phyloP scores from a whole-genome alignment of 148 eudicot genomes.

The Talinum fruticosum region DNA sequence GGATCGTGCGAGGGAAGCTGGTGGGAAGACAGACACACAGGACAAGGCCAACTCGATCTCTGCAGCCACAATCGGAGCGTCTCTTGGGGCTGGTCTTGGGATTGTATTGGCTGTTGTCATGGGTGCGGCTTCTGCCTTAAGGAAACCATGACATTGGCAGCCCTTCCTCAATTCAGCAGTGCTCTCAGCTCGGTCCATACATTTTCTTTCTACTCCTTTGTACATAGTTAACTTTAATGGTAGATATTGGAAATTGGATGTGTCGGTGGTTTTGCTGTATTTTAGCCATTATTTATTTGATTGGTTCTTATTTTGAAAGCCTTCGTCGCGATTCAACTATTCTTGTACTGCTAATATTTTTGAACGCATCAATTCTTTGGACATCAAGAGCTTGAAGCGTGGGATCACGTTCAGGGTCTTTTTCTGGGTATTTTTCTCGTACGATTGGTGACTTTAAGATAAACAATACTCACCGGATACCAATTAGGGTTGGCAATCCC shows the following conservation, averaged over 20 bases:
- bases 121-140: constrained; percentile 97
- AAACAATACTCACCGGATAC: too few species aligned
- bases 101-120: constrained; percentile 84
- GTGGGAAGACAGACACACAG: constrained; percentile 43
- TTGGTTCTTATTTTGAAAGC: constrained; percentile 14
- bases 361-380: too few species aligned
- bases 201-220: constrained; percentile 1
- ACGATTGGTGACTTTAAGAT: too few species aligned
- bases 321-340: background rate
- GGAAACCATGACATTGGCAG: constrained; percentile 85
- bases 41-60: constrained; percentile 61
- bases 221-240: constrained; percentile 22
- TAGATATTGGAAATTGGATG: background rate
- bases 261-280: constrained; percentile 8
- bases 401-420: too few species aligned
- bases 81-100: constrained; percentile 94
- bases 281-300: constrained; percentile 23
- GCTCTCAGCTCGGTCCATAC: background rate
- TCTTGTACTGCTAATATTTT: too few species aligned
- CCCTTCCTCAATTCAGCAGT: background rate
- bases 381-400: too few species aligned
- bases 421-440: too few species aligned
- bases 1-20: constrained; percentile 45
- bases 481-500: too few species aligned
- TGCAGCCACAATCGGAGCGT: constrained; percentile 90